Conservation (phyloP, 2,329 filamentous ascomycete species). For the Aspergillus ochraceus region DNA sequence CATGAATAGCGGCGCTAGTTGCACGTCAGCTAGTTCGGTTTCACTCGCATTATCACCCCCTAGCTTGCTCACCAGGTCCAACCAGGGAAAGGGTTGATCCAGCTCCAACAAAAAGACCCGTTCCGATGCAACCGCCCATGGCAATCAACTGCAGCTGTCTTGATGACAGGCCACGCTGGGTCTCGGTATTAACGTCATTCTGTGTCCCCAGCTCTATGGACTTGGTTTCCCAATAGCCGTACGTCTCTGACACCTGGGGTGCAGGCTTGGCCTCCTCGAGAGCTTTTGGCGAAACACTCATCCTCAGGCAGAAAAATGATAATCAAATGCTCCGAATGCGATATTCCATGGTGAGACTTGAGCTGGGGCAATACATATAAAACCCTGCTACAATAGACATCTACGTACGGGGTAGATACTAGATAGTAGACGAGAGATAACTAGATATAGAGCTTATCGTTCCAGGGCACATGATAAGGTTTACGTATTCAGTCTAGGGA, state of each 20-base stretch:
- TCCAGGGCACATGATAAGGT: not conserved
- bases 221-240: not conserved
- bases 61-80: too few relatives aligned
- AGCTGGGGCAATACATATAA: not conserved
- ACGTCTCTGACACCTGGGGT: not conserved
- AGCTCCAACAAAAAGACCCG: slow-evolving; percentile 55
- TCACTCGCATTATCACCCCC: too few relatives aligned
- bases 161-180: too few relatives aligned
- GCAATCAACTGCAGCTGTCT: too few relatives aligned
- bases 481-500: not conserved
- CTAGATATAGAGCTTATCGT: not conserved
- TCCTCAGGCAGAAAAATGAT: not conserved
- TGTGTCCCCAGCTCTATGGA: too few relatives aligned
- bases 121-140: slow-evolving; percentile 19
- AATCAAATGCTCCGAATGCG: not conserved
- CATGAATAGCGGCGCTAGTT: slow-evolving; percentile 35
- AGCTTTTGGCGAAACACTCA: not conserved
- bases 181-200: too few relatives aligned
- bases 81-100: slow-evolving; percentile 32
- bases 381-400: not conserved
- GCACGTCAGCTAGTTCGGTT: slow-evolving; percentile 15
- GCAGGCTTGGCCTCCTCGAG: not conserved
- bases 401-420: too few relatives aligned
- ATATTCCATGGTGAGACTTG: not conserved
- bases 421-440: not conserved